Percentiles rank a stretch among this genome's conserved stretches.
Conservation (phyloP, 306 rosid genomes). For the Lotus japonicus region DNA sequence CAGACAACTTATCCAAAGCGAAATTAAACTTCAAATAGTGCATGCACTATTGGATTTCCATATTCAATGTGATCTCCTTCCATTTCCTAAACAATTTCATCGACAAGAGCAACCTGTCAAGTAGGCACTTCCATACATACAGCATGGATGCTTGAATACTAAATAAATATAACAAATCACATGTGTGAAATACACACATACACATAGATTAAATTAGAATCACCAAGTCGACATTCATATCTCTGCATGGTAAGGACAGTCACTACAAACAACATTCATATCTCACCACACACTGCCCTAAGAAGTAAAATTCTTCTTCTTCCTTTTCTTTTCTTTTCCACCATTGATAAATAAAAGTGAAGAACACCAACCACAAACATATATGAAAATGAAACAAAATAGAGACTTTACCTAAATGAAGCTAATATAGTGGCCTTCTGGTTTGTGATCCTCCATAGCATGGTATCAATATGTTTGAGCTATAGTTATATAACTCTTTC, state of each 20-base stretch:
- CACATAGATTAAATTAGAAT: constrained; percentile 9
- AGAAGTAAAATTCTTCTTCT: background rate
- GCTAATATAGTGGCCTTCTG: constrained; percentile 27
- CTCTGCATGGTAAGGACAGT: background rate
- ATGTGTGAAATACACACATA: constrained; percentile 3
- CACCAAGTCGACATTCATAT: constrained; percentile 4
- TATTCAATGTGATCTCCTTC: background rate
- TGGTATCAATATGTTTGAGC: constrained; percentile 21
- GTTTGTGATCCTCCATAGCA: constrained; percentile 29
- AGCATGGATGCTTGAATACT: background rate
- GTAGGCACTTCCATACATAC: constrained; percentile 9
- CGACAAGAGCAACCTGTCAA: constrained; percentile 17
- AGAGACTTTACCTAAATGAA: constrained; percentile 27
- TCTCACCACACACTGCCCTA: constrained; percentile 6
- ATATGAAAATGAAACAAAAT: background rate
- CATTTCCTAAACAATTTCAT: background rate
- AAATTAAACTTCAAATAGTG: background rate
- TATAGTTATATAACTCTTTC: constrained; percentile 23
- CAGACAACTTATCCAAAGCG: constrained; percentile 17
- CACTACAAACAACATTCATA: constrained; percentile 15
- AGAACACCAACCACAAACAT: constrained; percentile 27
- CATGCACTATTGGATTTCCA: background rate
- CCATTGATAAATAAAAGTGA: constrained; percentile 2
- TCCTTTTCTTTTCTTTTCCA: background rate
- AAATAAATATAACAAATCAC: background rate